Conservation (phyloP, 2,329 filamentous ascomycete species). For the Thelonectria discophora region DNA sequence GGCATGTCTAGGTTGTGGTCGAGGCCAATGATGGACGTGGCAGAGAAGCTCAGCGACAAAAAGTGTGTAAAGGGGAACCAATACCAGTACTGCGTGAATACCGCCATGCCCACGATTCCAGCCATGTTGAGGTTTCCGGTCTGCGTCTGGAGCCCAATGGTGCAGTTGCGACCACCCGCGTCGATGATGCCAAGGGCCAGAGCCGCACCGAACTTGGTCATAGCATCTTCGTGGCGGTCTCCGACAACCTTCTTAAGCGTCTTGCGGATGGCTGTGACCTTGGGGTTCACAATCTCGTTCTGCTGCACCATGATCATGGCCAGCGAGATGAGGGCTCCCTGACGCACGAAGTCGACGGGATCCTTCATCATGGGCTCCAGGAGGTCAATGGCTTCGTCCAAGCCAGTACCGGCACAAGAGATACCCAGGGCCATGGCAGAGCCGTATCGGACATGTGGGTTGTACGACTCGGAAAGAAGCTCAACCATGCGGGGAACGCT, state of each 20-base stretch:
- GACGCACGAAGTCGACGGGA: conserved; percentile 96
- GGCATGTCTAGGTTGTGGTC: conserved; percentile 94
- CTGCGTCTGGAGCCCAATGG: conserved; percentile 95
- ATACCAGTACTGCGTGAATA: conserved; percentile 99
- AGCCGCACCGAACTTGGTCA: conserved; percentile 98
- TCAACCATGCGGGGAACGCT: conserved; percentile 99
- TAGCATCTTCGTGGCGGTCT: conserved; percentile 96
- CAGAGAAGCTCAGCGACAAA: conserved; percentile 94
- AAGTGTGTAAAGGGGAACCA: conserved; percentile 99
- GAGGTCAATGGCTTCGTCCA: conserved; percentile 95
- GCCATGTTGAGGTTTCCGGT: conserved; percentile 99
- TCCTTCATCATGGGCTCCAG: conserved; percentile 99
- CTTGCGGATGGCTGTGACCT: conserved; percentile 90
- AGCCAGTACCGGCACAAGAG: conserved; percentile 93
- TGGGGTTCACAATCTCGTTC: conserved; percentile 98
- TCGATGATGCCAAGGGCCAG: conserved; percentile 97
- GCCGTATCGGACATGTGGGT: conserved; percentile 96
- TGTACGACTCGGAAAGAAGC: conserved; percentile 97
- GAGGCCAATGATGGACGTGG: conserved; percentile 93
- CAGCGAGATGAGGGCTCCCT: conserved; percentile 92
- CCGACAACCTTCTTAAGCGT: conserved; percentile 92
- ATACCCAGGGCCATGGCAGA: conserved; percentile 99
- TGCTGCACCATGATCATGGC: conserved; percentile 99
- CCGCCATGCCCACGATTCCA: conserved; percentile 95
- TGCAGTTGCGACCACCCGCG: conserved; percentile 97